phyloP scores from a whole-genome alignment of 306 rosid species.

The Medicago lupulina region DNA sequence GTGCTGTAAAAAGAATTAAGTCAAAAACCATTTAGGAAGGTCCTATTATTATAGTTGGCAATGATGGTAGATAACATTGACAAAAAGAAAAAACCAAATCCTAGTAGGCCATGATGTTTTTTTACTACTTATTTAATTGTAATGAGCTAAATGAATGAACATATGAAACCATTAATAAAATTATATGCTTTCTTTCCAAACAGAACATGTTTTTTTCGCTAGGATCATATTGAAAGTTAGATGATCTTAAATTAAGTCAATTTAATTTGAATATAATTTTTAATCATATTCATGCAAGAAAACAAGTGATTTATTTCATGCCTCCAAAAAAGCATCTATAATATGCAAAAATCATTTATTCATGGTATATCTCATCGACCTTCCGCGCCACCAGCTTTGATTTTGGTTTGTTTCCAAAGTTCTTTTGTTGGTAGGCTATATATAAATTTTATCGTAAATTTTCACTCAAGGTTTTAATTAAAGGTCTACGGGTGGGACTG shows the following conservation, averaged over 20 bases:
- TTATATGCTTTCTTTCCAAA: too few relatives aligned
- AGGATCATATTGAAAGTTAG: not conserved
- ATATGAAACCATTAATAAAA: too few relatives aligned
- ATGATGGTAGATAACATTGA: not conserved
- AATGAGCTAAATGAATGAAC: too few relatives aligned
- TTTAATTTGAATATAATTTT: constrained; percentile 10
- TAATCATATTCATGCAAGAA: not conserved
- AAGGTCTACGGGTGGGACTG: not conserved
- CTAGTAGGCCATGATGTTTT: not conserved
- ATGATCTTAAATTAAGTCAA: not conserved
- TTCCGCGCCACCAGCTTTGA: too few relatives aligned
- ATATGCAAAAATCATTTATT: too few relatives aligned
- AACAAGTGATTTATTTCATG: not conserved
- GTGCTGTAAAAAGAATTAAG: not conserved
- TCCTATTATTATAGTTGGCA: not conserved
- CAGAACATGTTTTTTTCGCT: not conserved
- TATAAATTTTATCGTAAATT: too few relatives aligned
- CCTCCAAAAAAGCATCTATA: too few relatives aligned
- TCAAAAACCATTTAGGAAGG: not conserved
- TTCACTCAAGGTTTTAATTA: too few relatives aligned
- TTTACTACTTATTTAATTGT: too few relatives aligned
- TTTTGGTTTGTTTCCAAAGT: too few relatives aligned
- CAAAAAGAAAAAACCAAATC: not conserved
- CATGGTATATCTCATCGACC: too few relatives aligned
- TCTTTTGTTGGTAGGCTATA: too few relatives aligned